These are phyloP conservation scores for Kurtzmaniella quercitrusa DNA, from an alignment of 1,139 yeast species.

Conservation along the genomic window DNA sequence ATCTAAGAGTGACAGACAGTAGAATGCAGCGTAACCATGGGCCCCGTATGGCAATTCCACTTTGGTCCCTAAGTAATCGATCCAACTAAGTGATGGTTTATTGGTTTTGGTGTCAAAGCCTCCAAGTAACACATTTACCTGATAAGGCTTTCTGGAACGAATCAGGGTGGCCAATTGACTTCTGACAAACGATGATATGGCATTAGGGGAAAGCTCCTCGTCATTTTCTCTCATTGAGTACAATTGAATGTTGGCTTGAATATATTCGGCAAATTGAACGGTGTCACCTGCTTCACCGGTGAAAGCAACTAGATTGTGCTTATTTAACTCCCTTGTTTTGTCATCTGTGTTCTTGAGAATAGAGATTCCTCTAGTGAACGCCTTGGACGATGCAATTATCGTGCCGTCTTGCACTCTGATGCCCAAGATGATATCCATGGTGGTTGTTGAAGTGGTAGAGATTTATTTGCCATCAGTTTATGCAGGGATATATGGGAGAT, in stretches of 20 bases:
- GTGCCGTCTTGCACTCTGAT: slow-evolving; percentile 79
- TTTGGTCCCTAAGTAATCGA: slow-evolving; percentile 91
- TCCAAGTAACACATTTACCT: slow-evolving; percentile 83
- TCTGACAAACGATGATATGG: slow-evolving; percentile 86
- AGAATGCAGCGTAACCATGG: slow-evolving; percentile 95
- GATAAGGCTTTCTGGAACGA: slow-evolving; percentile 89
- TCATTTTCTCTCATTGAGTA: slow-evolving; percentile 81
- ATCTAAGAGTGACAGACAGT: slow-evolving; percentile 84
- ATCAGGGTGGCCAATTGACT: slow-evolving; percentile 82
- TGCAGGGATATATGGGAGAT: neutral
- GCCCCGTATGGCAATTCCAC: slow-evolving; percentile 94
- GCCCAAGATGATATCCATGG: slow-evolving; percentile 88
- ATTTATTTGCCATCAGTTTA: neutral
- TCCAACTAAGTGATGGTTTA: slow-evolving; percentile 75
- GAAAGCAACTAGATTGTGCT: slow-evolving; percentile 78
- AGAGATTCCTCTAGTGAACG: slow-evolving; percentile 91
- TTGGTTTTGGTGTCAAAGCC: slow-evolving; percentile 69
- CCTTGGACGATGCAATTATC: slow-evolving; percentile 86
- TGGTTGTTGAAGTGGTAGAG: slow-evolving; percentile 6
- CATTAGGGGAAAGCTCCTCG: slow-evolving; percentile 74
- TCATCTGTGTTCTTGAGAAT: slow-evolving; percentile 82
- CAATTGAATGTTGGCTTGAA: slow-evolving; percentile 88
- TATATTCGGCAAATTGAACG: slow-evolving; percentile 91
- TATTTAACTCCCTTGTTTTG: slow-evolving; percentile 75
- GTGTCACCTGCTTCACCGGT: slow-evolving; percentile 98